phyloP scores from a whole-genome alignment of 306 rosid species.

The Acacia melanoxylon region DNA sequence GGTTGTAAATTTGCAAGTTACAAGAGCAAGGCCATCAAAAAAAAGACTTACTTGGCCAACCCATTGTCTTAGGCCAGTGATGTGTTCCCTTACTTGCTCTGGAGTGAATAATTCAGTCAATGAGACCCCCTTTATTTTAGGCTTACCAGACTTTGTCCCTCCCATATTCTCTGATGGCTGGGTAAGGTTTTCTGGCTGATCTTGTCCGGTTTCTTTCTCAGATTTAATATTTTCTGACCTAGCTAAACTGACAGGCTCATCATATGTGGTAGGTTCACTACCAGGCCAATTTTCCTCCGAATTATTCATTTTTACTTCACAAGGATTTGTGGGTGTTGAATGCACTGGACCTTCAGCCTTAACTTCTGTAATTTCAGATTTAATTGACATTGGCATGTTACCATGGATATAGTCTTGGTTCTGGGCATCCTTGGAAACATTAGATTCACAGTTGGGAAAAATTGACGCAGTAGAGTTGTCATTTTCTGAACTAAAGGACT shows the following conservation, averaged over 20 bases:
- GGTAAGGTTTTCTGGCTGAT: slow-evolving; percentile 55
- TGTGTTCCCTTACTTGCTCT: slow-evolving; percentile 72
- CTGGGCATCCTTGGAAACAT: slow-evolving; percentile 50
- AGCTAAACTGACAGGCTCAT: slow-evolving; percentile 54
- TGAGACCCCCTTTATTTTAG: slow-evolving; percentile 76
- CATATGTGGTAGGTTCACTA: slow-evolving; percentile 43
- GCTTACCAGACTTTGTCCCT: slow-evolving; percentile 91
- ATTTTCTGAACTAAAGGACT: slow-evolving; percentile 54
- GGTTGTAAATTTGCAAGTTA: background rate
- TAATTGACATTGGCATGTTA: slow-evolving; percentile 51
- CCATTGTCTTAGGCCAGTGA: slow-evolving; percentile 70
- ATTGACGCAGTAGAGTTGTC: slow-evolving; percentile 49
- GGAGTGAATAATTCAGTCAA: slow-evolving; percentile 76
- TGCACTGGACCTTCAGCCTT: slow-evolving; percentile 56
- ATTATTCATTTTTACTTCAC: slow-evolving; percentile 55
- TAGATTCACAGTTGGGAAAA: slow-evolving; percentile 52
- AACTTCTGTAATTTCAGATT: slow-evolving; percentile 63
- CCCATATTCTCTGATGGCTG: slow-evolving; percentile 58
- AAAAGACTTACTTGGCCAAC: slow-evolving; percentile 69
- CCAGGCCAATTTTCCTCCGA: slow-evolving; percentile 48
- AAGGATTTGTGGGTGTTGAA: slow-evolving; percentile 44
- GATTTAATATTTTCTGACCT: slow-evolving; percentile 60
- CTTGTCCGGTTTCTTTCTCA: slow-evolving; percentile 68
- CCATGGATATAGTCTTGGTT: slow-evolving; percentile 48
- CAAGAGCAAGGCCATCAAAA: background rate